Evolutionary conservation across 164 flowering plant genomes (phyloP), one percentile per base, ranked within the genome.

Genomic region (Akebia trifoliata): DNA sequence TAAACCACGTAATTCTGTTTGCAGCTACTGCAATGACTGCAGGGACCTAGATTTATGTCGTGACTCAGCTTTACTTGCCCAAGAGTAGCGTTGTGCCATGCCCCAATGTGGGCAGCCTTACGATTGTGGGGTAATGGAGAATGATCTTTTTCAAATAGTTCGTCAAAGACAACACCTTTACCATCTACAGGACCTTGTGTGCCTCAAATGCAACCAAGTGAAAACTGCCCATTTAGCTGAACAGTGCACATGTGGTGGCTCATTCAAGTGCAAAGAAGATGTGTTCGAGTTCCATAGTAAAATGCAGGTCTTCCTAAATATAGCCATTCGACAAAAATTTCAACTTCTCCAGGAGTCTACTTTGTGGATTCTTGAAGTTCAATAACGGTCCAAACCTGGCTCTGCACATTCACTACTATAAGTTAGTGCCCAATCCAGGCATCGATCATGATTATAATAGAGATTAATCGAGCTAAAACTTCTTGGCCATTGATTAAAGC

Each of bases 21-120:
- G 51, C 86, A 90, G 96, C 72, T 87, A 86, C 75, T 87, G 97
- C 78, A 81, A 87, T 50, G 97, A 87, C 72, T 86, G 92, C 63
- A 74, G 97, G 70, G 97, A 93, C 72, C 72, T 93, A 47, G 97
- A 93, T 67, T 67, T 93, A 64, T 81, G 90, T 62, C 85, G 90
- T 35, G 99, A 93, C 72, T 56, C 86, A 39, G 71, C 84, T 48
- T 58, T 87, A 34, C 71, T 76, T 8, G 78, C 73, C n/a, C 72
- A 77, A 43, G 92, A 90, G 56, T 90, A 92, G 97, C 76, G 78
- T 7, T 93, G 99, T 69, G 75, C 78, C n/a, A 85, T 86, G 61
- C 82, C 94, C 38, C 96, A 90, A 45, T 93, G 97, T 64, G 95
- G 96, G 43, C 97, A 93, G 65, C 96, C 90, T 11, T 90, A 90